Percentiles rank a stretch among this genome's conserved stretches.
These are phyloP conservation scores for Fistulifera pelliculosa DNA, from an alignment of 108 stramenopile genomes.

Conservation along the genomic window DNA sequence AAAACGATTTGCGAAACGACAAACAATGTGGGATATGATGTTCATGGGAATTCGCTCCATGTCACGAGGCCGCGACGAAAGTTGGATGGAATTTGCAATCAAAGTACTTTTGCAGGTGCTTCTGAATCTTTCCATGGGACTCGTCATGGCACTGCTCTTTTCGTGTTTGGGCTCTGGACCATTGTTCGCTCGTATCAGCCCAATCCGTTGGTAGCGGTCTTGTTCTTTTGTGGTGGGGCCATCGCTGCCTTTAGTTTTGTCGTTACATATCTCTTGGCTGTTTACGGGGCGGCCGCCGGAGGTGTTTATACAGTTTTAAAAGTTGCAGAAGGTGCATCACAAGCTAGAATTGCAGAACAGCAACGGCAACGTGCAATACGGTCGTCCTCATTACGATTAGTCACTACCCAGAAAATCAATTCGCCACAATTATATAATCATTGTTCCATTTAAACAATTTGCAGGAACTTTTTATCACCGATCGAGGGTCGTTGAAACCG, in stretches of 20 bases:
- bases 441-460: too few relatives aligned
- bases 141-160: conserved; percentile 76
- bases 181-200: conserved; percentile 77
- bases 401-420: too few relatives aligned
- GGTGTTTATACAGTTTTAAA: conserved; percentile 77
- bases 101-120: conserved; percentile 61
- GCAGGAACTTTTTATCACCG: too few relatives aligned
- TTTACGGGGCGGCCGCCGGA: conserved; percentile 76
- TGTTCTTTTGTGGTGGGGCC: conserved; percentile 65
- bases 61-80: conserved; percentile 52
- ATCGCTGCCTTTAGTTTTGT: conserved; percentile 83
- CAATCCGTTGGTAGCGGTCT: conserved; percentile 57
- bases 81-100: conserved; percentile 52
- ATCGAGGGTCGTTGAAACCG: too few relatives aligned
- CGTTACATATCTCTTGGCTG: conserved; percentile 56
- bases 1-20: conserved; percentile 82
- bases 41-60: conserved; percentile 76
- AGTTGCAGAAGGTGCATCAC: conserved; percentile 42
- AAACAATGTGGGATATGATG: conserved; percentile 85
- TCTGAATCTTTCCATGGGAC: conserved; percentile 78
- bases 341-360: background rate
- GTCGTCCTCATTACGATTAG: conserved; percentile 3
- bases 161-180: conserved; percentile 69
- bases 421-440: too few relatives aligned
- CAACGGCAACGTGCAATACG: background rate